Percentiles rank a stretch among this genome's conserved stretches.
Conservation (phyloP, 257 asterid genomes). For the Schizonepeta tenuifolia region DNA sequence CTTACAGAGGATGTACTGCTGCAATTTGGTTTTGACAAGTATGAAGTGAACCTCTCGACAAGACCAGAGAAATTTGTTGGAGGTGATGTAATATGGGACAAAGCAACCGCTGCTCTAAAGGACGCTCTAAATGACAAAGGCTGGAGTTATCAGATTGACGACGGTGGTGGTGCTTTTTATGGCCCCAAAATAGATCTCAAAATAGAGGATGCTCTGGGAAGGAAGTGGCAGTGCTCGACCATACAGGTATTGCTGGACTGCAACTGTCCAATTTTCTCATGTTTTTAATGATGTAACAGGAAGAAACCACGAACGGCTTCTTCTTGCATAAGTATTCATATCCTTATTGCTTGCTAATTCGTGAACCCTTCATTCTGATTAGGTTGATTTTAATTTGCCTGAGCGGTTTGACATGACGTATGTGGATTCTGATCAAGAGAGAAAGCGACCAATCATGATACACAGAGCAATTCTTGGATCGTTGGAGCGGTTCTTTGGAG, state of each 20-base stretch:
- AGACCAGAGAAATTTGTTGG: slow-evolving; percentile 96
- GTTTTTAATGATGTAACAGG: neutral
- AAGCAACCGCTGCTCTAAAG: slow-evolving; percentile 82
- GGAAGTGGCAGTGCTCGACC: slow-evolving; percentile 99
- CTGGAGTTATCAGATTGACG: slow-evolving; percentile 86
- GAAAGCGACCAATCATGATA: slow-evolving; percentile 88
- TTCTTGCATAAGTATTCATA: neutral
- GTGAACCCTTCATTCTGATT: neutral
- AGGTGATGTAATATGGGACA: slow-evolving; percentile 80
- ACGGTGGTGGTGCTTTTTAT: slow-evolving; percentile 98
- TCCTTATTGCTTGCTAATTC: neutral
- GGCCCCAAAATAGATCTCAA: slow-evolving; percentile 98
- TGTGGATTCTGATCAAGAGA: slow-evolving; percentile 79
- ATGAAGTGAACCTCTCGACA: slow-evolving; percentile 93
- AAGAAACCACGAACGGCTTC: neutral
- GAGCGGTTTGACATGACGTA: slow-evolving; percentile 85
- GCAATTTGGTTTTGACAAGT: slow-evolving; percentile 88
- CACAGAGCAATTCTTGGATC: slow-evolving; percentile 97
- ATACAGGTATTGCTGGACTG: slow-evolving; percentile 62
- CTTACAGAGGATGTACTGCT: slow-evolving; percentile 89
- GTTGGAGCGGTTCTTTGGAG: slow-evolving; percentile 91
- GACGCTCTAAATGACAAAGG: slow-evolving; percentile 91
- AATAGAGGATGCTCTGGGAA: slow-evolving; percentile 97
- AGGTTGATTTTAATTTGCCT: slow-evolving; percentile 97
- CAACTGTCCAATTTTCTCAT: slow-evolving; percentile 11